These are phyloP conservation scores for Solanum infundibuliforme DNA, from an alignment of 257 asterid genomes.

Conservation along the genomic window DNA sequence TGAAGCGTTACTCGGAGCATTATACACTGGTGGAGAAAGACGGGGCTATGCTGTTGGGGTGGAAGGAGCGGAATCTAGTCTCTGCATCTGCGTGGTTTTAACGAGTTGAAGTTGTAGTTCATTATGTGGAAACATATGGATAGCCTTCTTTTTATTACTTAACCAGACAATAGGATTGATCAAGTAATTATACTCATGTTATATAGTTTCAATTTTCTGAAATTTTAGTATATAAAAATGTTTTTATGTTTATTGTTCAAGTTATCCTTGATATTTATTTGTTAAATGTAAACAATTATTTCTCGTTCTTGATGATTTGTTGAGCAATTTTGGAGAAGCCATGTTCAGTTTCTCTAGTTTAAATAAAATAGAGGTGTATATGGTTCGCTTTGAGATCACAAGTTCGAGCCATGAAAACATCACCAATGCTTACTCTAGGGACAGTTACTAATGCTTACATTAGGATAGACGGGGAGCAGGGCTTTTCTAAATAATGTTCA, in stretches of 20 bases:
- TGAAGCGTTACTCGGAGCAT: conserved; percentile 10
- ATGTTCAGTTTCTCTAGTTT: no score
- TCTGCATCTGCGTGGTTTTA: conserved; percentile 18
- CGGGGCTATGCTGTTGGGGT: conserved; percentile 17
- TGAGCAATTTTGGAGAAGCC: no score
- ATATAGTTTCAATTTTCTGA: not conserved
- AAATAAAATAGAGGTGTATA: no score
- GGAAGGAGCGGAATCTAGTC: conserved; percentile 12
- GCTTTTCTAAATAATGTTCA: not conserved
- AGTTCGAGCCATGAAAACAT: not conserved
- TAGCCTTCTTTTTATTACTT: not conserved
- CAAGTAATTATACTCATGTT: not conserved
- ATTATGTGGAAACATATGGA: not conserved
- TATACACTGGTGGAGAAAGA: conserved; percentile 13
- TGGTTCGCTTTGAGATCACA: not conserved
- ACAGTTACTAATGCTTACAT: not conserved
- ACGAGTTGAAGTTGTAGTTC: not conserved
- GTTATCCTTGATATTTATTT: no score
- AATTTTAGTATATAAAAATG: not conserved
- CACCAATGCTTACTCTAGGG: not conserved
- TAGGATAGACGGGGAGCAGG: not conserved
- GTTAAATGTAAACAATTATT: no score
- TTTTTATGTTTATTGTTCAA: not conserved
- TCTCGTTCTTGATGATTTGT: no score
- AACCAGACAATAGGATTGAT: not conserved